These are phyloP conservation scores for Diospyros lotus DNA, from an alignment of 148 eudicot genomes.

Conservation along the genomic window DNA sequence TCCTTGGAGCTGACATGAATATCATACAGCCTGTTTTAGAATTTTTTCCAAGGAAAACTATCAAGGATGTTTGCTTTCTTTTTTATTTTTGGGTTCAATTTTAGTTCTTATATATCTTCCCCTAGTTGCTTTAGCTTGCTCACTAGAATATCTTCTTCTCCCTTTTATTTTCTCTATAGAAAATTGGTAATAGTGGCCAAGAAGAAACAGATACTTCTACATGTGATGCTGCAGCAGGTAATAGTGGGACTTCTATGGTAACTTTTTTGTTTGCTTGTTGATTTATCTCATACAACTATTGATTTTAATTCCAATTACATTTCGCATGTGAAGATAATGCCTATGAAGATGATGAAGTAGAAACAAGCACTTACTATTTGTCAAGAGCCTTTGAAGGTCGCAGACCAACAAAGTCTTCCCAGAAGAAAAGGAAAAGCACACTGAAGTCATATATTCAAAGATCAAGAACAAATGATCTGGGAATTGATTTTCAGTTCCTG, in stretches of 20 bases:
- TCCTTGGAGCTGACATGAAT: too few relatives aligned
- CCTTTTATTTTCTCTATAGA: constrained; percentile 33
- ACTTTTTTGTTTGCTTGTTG: constrained; percentile 11
- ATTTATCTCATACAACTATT: constrained; percentile 7
- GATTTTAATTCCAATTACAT: constrained; percentile 21
- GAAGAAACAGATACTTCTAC: constrained; percentile 66
- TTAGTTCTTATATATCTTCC: neutral
- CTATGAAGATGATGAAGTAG: constrained; percentile 80
- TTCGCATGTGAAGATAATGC: constrained; percentile 54
- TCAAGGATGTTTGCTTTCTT: too few relatives aligned
- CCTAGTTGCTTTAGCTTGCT: constrained; percentile 3
- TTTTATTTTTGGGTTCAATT: neutral
- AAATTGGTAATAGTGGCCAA: constrained; percentile 44
- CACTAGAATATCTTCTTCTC: neutral
- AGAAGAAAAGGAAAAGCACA: constrained; percentile 47
- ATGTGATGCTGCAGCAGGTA: constrained; percentile 73
- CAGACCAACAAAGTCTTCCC: constrained; percentile 43
- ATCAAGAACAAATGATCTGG: constrained; percentile 53
- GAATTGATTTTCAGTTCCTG: constrained; percentile 48
- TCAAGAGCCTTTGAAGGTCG: constrained; percentile 46
- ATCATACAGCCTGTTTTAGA: too few relatives aligned
- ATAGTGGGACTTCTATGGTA: constrained; percentile 3
- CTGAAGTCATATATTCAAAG: constrained; percentile 35
- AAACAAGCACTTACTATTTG: constrained; percentile 47
- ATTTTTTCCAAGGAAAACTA: too few relatives aligned